Base-by-base conservation (phyloP, 129 eudicot genomes). In the Logfia minima region DNA sequence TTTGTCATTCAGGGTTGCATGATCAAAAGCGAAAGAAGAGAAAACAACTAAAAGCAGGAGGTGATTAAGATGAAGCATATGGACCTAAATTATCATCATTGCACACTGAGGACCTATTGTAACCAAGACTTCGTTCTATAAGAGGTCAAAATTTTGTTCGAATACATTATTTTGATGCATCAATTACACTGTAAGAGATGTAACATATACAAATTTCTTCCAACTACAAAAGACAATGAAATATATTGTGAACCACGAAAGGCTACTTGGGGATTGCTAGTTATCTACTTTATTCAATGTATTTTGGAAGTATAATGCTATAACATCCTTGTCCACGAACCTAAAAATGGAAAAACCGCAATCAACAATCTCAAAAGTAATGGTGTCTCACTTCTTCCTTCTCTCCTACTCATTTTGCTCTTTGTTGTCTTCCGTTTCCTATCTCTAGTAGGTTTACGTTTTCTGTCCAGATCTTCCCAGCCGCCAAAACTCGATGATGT, bases 391-490 rank as follows among this genome's bases (percentile, higher is more conserved):
- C 87, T 80, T 77, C 75, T 75, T 75, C 76, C 67, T 37, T 71
- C 74, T 76, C 79, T 56, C 52, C 75, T 72, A 69, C 85, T 82
- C 82, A 78, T 64, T 77, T 70, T 83, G 62, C 77, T 79, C 82
- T 75, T 84, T 43, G 66, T 13, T 8, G 31, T 55, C 73, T 77
- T 87, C 31, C 37, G 48, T 51, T 76, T 66, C 55, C 75, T 71
- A 60, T 52, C 79, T 41, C 56, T 58, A 53, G 19, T 22, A 28
- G 71, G 58, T 58, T 81, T 79, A 60, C 10, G 58, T 64, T 39
- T 83, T 67, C 68, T 53, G 83, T 87, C 91, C 65, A 95, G 82
- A 55, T 89, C 96, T 60, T 95, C 99, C 99, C 99, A 95, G 56
- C 99, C 99, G 71, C 97, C 96, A 70, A 86, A 95, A 45, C 68